Base-by-base conservation (phyloP, 305 asterid species). In the Nicotiana rustica region DNA sequence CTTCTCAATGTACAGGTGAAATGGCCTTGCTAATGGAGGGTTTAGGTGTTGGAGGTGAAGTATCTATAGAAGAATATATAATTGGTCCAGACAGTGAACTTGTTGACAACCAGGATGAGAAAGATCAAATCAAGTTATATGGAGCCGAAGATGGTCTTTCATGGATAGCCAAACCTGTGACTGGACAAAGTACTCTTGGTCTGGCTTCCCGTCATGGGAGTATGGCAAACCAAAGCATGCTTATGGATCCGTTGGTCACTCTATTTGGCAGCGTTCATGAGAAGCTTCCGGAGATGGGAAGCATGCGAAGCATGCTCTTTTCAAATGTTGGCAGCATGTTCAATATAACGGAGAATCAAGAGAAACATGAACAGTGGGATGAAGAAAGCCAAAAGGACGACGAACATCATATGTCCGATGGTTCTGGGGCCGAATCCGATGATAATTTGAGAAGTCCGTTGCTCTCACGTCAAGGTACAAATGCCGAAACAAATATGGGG, bases 111-210 rank as follows among this genome's bases (percentile, higher is more conserved):
- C 91, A 89, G 38, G 93, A 93, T 56, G 89, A 89, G 83, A 75
- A 52, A 52, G 80, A 75, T 55, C 80, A 75, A 64, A 92, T 96
- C 87, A 96, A 90, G 85, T 82, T 96, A 62, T 94, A 95, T 31
- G 98, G 99, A 1, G 95, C 98, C 14, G 98, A 93, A 84, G 99
- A 90, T 85, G 99, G 98, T 57, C 93, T 89, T 79, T 96, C 98
- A 35, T 96, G 97, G 97, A 84, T 94, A 17, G 99, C 99, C 57
- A 92, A 92, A 82, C 98, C 99, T 2, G 96, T 92, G 6, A 86
- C 85, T 10, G 96, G 97, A 4, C 97, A 86, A 83, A 94, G 97
- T 73, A 89, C 91, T 60, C 93, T 94, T 3, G 93, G 91, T 47
- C 78, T 89, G 81, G 88, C 69, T 36, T 93, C 99, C 31, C 98